Evolutionary conservation across 352 stramenopile species (phyloP).

Genomic region (Phytophthora colocasiae): DNA sequence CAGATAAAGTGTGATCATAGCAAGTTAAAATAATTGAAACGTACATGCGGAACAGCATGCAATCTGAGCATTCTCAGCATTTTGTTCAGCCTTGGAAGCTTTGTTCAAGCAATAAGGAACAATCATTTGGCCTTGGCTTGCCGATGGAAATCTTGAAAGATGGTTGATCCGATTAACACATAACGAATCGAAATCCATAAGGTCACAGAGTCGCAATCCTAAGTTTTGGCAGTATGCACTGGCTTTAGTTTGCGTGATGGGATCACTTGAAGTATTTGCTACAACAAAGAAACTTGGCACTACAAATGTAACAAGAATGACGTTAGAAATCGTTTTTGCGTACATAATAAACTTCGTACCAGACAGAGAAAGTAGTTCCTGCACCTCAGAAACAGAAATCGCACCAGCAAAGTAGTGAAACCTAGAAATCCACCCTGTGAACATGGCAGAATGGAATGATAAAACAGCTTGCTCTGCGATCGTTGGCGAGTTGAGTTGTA

Average conservation of each 20-base stretch:
- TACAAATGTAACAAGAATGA: not conserved
- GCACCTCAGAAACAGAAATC: slow-evolving; percentile 44
- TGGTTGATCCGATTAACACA: slow-evolving; percentile 28
- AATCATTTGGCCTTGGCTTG: slow-evolving; percentile 17
- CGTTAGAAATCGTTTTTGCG: not conserved
- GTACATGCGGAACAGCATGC: slow-evolving; percentile 54
- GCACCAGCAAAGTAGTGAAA: slow-evolving; percentile 54
- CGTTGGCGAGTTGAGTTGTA: not conserved
- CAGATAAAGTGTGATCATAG: not conserved
- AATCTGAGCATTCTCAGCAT: slow-evolving; percentile 30
- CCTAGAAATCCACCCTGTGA: slow-evolving; percentile 53
- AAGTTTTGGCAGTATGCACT: slow-evolving; percentile 31
- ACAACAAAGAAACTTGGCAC: slow-evolving; percentile 31
- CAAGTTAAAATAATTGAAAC: slow-evolving; percentile 12
- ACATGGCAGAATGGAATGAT: slow-evolving; percentile 24
- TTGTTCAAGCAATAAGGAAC: slow-evolving; percentile 15
- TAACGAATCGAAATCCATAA: slow-evolving; percentile 47
- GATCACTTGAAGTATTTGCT: not conserved
- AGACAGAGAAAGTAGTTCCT: slow-evolving; percentile 47
- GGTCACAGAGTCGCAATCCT: slow-evolving; percentile 47
- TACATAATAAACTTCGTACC: slow-evolving; percentile 29
- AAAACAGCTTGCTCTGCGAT: slow-evolving; percentile 32
- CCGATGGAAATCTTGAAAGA: slow-evolving; percentile 23
- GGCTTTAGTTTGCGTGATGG: slow-evolving; percentile 11
- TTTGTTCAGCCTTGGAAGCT: slow-evolving; percentile 27